These are phyloP conservation scores for Gaeumannomyces tritici DNA, from an alignment of 2,329 filamentous ascomycete species.

Conservation along the genomic window DNA sequence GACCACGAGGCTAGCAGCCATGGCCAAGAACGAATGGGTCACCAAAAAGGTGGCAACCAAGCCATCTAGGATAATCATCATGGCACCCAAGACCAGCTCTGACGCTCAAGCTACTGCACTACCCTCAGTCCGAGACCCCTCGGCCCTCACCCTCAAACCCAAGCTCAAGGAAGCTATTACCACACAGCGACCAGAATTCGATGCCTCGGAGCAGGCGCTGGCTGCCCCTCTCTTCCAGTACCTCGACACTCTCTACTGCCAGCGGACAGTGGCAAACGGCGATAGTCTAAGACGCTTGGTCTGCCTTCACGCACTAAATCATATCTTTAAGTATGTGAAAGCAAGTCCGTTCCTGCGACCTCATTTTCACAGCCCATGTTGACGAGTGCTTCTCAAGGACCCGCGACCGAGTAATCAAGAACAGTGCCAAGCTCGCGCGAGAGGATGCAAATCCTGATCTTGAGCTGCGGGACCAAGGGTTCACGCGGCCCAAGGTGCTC, in stretches of 20 bases:
- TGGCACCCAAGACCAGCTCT: constrained; percentile 31
- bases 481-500: constrained; percentile 86
- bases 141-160: constrained; percentile 57
- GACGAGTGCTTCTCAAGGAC: constrained; percentile 41
- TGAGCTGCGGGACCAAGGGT: constrained; percentile 85
- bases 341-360: too few species aligned
- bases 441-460: constrained; percentile 54
- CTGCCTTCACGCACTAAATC: constrained; percentile 81
- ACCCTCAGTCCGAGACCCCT: constrained; percentile 26
- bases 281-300: constrained; percentile 59
- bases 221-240: constrained; percentile 73
- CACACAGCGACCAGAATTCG: constrained; percentile 47
- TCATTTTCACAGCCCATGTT: neutral
- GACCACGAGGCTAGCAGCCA: constrained; percentile 38
- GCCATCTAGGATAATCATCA: constrained; percentile 36
- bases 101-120: constrained; percentile 22
- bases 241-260: constrained; percentile 68
- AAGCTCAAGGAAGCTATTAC: constrained; percentile 49
- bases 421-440: constrained; percentile 70
- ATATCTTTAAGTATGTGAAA: constrained; percentile 66
- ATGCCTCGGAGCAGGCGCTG: constrained; percentile 52
- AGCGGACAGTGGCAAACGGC: constrained; percentile 60
- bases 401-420: constrained; percentile 83
- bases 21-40: constrained; percentile 41
- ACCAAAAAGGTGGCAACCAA: constrained; percentile 36